Base-by-base conservation (phyloP, 345 rosid genomes). In the Lumnitzera littorea region DNA sequence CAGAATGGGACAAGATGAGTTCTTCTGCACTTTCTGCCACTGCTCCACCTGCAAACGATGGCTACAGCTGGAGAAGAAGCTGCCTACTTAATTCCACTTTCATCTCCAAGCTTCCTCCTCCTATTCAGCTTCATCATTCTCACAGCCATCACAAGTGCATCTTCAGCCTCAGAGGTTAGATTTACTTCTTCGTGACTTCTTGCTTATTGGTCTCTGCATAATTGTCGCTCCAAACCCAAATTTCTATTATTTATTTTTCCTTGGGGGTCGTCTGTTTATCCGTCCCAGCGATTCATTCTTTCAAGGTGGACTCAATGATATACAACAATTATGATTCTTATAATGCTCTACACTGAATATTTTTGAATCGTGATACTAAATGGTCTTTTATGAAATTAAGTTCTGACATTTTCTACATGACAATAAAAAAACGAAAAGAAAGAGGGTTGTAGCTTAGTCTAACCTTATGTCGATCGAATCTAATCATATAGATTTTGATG, bases 1-100 rank as follows among this genome's bases (percentile, higher is more conserved):
- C 62, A 53, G 63, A 72, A 81, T 81, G 85, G 82, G 66, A 64
- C 72, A 71, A 73, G 25, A 81, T 75, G 80, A 77, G 64, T 53
- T 41, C 76, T 57, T 68, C 72, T 20, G 65, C 63, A 68, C 61
- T 73, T 49, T 48, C 78, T 46, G 23, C 71, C 49, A 12, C 73
- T 4, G 47, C 70, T 55, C 20, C 78, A 15, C 57, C 74, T 23
- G 2, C 63, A 5, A 20, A 58, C 31, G 29, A 46, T n/a, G 25
- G 5, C 64, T 59, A 56, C 53, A 52, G 31, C 64, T 59, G 59
- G 56, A 52, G 31, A 25, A 12, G 46, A 61, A 53, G 48, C 68
- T 24, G 53, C 64, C 10, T 50, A 36, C 46, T 16, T 55, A 15
- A 66, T 16, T 10, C 55, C 46, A 5, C 13, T 9, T 51, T 64